Evolutionary conservation across 805 yeast species (phyloP).

Genomic region (Ogataea salicorniae): DNA sequence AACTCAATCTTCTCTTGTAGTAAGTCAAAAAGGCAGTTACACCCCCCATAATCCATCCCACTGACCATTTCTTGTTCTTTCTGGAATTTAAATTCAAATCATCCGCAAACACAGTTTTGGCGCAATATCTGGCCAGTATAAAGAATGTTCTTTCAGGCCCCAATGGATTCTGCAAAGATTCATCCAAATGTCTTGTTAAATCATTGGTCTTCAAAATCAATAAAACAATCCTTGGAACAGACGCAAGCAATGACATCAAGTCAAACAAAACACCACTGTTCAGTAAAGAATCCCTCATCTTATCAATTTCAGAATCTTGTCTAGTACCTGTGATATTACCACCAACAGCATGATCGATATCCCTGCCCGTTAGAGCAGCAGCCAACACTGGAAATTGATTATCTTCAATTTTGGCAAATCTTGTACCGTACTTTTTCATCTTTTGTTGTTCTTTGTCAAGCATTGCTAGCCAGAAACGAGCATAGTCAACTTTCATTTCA

Average conservation of each 20-base stretch:
- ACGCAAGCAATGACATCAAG: conserved; percentile 71
- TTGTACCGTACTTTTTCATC: conserved; percentile 71
- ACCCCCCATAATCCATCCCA: conserved; percentile 24
- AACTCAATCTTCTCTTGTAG: conserved; percentile 28
- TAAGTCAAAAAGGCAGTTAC: conserved; percentile 29
- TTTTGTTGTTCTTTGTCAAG: conserved; percentile 60
- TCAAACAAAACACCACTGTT: conserved; percentile 62
- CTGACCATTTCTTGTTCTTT: conserved; percentile 12
- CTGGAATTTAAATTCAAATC: conserved; percentile 21
- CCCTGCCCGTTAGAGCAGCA: conserved; percentile 94
- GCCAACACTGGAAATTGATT: conserved; percentile 80
- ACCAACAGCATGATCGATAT: conserved; percentile 66
- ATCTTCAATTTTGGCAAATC: conserved; percentile 72
- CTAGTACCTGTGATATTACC: conserved; percentile 56
- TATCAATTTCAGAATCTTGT: conserved; percentile 54
- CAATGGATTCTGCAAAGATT: conserved; percentile 69
- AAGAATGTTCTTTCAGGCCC: conserved; percentile 86
- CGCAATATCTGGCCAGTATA: conserved; percentile 88
- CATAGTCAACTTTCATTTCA: conserved; percentile 72
- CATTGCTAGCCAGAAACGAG: conserved; percentile 89
- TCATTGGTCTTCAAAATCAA: conserved; percentile 92
- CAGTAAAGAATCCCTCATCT: conserved; percentile 61
- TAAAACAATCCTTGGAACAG: conserved; percentile 80
- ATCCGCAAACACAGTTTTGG: conserved; percentile 71
- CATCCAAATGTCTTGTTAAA: conserved; percentile 84